Evolutionary conservation across 2,329 filamentous ascomycete species (phyloP).

Genomic region (Talaromyces pinophilus): DNA sequence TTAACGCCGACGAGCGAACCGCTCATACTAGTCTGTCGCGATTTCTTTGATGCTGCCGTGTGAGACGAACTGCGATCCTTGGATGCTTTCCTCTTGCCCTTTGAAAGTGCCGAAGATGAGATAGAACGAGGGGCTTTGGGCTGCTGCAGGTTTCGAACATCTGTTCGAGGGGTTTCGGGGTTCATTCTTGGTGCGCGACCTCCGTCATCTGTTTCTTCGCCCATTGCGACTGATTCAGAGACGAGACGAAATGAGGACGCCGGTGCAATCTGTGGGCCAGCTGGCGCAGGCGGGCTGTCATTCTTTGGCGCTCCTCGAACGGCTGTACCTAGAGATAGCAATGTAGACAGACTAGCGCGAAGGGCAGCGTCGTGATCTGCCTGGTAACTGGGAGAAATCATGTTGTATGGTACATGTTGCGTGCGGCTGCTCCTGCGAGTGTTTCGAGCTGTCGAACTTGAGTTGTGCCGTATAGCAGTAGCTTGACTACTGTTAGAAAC

Average conservation of each 20-base stretch:
- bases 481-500: constrained; percentile 38
- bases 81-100: constrained; percentile 37
- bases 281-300: constrained; percentile 34
- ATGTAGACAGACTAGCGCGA: constrained; percentile 87
- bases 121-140: constrained; percentile 29
- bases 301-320: constrained; percentile 76
- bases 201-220: constrained; percentile 40
- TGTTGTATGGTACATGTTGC: constrained; percentile 62
- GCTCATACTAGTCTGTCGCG: constrained; percentile 34
- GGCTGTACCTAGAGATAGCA: constrained; percentile 91
- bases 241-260: constrained; percentile 60
- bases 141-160: constrained; percentile 30
- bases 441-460: constrained; percentile 34
- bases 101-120: constrained; percentile 26
- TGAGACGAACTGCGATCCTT: constrained; percentile 41
- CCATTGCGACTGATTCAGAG: constrained; percentile 60
- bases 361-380: constrained; percentile 92
- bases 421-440: constrained; percentile 39
- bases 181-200: constrained; percentile 8
- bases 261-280: constrained; percentile 31
- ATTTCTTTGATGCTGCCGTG: constrained; percentile 37
- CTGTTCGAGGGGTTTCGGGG: constrained; percentile 26
- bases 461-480: constrained; percentile 43
- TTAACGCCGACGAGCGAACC: constrained; percentile 46
- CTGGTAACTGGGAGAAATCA: constrained; percentile 73